Conservation (phyloP, 495 filamentous ascomycete species). For the Talaromyces trachyspermus region DNA sequence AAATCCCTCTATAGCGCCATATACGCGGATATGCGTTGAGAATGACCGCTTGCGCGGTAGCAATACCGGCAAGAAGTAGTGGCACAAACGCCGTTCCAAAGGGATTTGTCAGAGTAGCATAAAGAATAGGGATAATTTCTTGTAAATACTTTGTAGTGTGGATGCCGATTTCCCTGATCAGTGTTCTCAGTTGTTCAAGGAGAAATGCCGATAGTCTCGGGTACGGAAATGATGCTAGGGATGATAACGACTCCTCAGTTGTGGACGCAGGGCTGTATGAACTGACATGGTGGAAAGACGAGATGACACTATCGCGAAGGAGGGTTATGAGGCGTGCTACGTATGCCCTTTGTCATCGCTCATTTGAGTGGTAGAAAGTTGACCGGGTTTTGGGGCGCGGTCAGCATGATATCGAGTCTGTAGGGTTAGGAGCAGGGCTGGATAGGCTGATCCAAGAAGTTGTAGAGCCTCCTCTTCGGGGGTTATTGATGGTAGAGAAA, state of each 20-base stretch:
- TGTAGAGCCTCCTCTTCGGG: constrained; percentile 61
- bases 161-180: constrained; percentile 58
- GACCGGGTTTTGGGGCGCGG: background rate
- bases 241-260: constrained; percentile 40
- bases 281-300: constrained; percentile 43
- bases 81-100: constrained; percentile 54
- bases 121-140: constrained; percentile 62
- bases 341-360: constrained; percentile 11
- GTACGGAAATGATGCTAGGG: constrained; percentile 37
- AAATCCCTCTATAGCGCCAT: constrained; percentile 58
- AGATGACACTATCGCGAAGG: constrained; percentile 34
- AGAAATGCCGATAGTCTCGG: constrained; percentile 45
- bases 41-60: constrained; percentile 52
- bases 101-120: constrained; percentile 57
- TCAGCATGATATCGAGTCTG: constrained; percentile 27
- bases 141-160: constrained; percentile 68
- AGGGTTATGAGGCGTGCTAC: constrained; percentile 19
- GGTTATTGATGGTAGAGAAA: constrained; percentile 71
- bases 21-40: constrained; percentile 68
- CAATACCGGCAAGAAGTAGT: constrained; percentile 46
- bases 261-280: constrained; percentile 31
- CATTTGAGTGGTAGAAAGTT: constrained; percentile 1
- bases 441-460: constrained; percentile 60
- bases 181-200: constrained; percentile 41
- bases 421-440: constrained; percentile 54